Evolutionary conservation across 2,329 filamentous ascomycete species (phyloP).

Genomic region (Fusarium goolgardi): DNA sequence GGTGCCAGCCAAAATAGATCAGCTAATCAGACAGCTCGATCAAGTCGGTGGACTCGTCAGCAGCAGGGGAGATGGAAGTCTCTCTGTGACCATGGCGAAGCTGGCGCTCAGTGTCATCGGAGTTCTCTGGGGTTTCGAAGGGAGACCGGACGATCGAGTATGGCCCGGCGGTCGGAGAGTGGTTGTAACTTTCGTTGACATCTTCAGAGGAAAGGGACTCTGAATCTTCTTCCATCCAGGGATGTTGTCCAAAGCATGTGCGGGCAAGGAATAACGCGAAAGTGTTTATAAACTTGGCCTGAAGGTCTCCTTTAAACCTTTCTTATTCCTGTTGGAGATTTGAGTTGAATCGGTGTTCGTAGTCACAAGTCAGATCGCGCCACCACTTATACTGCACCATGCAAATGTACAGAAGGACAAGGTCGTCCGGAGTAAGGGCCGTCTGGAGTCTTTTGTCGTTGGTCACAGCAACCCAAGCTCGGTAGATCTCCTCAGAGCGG

Average conservation of each 20-base stretch:
- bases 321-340: not conserved
- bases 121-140: not conserved
- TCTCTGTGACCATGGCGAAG: slow-evolving; percentile 4
- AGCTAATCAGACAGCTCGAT: not conserved
- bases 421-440: not conserved
- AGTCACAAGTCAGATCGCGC: not conserved
- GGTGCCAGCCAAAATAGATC: not conserved
- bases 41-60: not conserved
- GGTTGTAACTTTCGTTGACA: not conserved
- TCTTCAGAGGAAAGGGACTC: not conserved
- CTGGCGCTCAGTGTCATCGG: not conserved
- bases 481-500: slow-evolving; percentile 45
- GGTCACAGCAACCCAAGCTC: slow-evolving; percentile 30
- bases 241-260: slow-evolving; percentile 5
- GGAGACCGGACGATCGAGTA: not conserved
- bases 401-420: slow-evolving; percentile 17
- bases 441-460: not conserved
- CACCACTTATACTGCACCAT: slow-evolving; percentile 16
- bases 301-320: not conserved
- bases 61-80: not conserved
- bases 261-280: slow-evolving; percentile 4
- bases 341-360: not conserved
- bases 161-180: not conserved
- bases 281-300: not conserved
- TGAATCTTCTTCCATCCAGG: not conserved